Evolutionary conservation across 108 stramenopile genomes (phyloP).

Genomic region (Cyclotella cryptica): DNA sequence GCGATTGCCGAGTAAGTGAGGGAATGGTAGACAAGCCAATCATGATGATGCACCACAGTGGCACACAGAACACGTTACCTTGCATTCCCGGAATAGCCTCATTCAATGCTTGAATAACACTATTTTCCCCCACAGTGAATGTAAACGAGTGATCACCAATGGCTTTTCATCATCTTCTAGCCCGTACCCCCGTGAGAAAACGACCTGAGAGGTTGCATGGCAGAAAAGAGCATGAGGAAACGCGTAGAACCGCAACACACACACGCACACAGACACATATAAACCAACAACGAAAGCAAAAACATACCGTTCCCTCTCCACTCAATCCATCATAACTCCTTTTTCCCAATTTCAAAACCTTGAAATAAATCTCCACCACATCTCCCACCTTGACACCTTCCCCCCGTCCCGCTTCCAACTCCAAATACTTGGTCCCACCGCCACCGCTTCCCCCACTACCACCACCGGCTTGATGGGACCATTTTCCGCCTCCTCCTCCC

Average conservation of each 20-base stretch:
- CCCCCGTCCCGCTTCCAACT: not conserved
- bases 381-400: slow-evolving; percentile 63
- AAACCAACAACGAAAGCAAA: not conserved
- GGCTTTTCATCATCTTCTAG: slow-evolving; percentile 86
- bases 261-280: not conserved
- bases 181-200: slow-evolving; percentile 63
- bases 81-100: slow-evolving; percentile 78
- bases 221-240: too few relatives aligned
- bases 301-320: slow-evolving; percentile 87
- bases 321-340: slow-evolving; percentile 84
- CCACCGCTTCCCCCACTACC: not conserved
- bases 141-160: slow-evolving; percentile 67
- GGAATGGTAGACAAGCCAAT: too few relatives aligned
- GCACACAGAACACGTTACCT: not conserved
- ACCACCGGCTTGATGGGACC: not conserved
- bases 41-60: too few relatives aligned
- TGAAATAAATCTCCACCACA: slow-evolving; percentile 66
- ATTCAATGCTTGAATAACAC: slow-evolving; percentile 74
- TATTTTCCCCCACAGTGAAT: slow-evolving; percentile 58
- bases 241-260: too few relatives aligned
- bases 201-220: not conserved
- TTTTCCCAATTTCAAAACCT: slow-evolving; percentile 88
- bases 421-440: not conserved
- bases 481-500: slow-evolving; percentile 35
- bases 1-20: too few relatives aligned